Evolutionary conservation across 768 basidiomycete genomes (phyloP), one percentile per base, ranked within the genome.

Genomic region (Austroboletus eburneus): DNA sequence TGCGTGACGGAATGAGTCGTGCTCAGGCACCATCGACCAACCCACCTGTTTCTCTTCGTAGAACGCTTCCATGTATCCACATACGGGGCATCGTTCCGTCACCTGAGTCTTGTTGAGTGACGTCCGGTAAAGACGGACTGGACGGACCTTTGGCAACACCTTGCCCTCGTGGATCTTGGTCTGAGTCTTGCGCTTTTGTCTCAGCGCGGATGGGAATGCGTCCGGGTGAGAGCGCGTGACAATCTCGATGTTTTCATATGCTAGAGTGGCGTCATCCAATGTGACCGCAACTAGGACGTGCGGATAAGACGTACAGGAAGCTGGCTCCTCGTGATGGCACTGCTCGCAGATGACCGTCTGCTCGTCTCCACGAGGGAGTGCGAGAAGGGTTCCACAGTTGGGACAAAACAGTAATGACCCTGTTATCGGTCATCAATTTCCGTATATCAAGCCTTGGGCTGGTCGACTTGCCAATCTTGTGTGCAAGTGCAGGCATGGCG

Each of bases 321-420:
- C 88, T 14, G 91, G 89, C 61, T 98, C 95, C 45, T 81, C 73
- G 56, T 88, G 82, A 2, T 77, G 80, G 64, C 95, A 99, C 61
- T 93, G 91, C 62, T 91, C 89, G 69, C 96, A 99, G 4, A 66
- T 70, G 24, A 97, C 85, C n/a, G 70, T 70, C 39, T 75, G 72
- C 56, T 91, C 83, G 36, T 84, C 81, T 37, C 84, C 85, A 56
- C 72, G 71, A 0, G 96, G 96, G 18, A 92, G 69, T 52, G 84
- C 80, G 13, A 98, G 82, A 30, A 99, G 72, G 1, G 91, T 95
- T 13, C 92, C 92, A 55, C 96, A 99, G 49, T 81, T 75, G 2
- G 91, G 91, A 69, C 96, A 99, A 70, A 99, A 98, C 33, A 98
- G 72, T 21, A 98, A 74, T 1, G 93, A 94, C 43, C 95, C 96